Base-by-base conservation (phyloP, 257 asterid genomes). In the Solanum pimpinellifolium region DNA sequence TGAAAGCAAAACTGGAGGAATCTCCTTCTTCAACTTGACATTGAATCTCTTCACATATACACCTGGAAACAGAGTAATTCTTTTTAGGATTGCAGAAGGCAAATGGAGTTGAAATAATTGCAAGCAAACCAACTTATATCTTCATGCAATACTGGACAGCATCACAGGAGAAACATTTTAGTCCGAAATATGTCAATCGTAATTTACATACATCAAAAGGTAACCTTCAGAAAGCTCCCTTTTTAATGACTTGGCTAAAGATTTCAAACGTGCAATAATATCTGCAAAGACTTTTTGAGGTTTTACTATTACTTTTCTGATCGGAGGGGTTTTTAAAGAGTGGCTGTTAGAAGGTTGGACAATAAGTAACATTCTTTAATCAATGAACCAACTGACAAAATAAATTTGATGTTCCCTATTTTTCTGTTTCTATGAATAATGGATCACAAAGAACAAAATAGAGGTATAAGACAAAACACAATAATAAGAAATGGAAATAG, bases 1-100 rank as follows among this genome's bases (percentile, higher is more conserved):
- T 86, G 98, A 95, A 89, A 97, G 59, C 62, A 93, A 93, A 90
- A 92, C 87, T 68, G 73, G 52, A 68, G 98, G 92, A 83, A 97
- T 89, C 73, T 91, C 98, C 83, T 91, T 91, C 89, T 91, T 91
- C 76, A 84, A 14, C 70, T 74, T 89, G 85, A 92, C 81, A 75
- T 85, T 90, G 92, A 90, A 89, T 49, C 88, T 85, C 90, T 91
- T 93, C 89, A 95, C 92, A 90, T 94, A 88, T 70, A 95, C 93
- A 98, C 98, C 99, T 97, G 97, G 78, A 90, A 89, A 74, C 86
- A 88, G 52, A 91, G 69, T 49, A 49, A 47, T 1, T 18, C 33
- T 76, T 81, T 81, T 49, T 52, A 81, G 46, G 39, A 52, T 14
- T 49, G 39, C 46, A 52, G 46, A 20, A 81, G 11, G 69, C 35